These are phyloP conservation scores for Linaria vulgaris DNA, from an alignment of 257 asterid genomes.

Conservation along the genomic window DNA sequence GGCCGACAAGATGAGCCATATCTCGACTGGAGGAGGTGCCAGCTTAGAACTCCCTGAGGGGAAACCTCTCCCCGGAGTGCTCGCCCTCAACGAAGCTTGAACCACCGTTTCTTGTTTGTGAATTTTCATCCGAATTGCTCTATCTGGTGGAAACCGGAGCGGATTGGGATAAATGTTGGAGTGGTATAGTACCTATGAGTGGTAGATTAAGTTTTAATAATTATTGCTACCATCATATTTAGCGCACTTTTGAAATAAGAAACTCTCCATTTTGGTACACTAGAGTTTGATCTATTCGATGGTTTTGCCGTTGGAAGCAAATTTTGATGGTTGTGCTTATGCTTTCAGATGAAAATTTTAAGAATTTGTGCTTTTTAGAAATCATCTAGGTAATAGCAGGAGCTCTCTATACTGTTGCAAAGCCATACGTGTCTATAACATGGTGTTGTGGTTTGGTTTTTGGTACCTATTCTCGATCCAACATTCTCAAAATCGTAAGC, in stretches of 20 bases:
- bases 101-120: not conserved
- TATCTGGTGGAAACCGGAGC: slow-evolving; percentile 13
- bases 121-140: not conserved
- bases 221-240: slow-evolving; percentile 1
- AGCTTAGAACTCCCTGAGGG: slow-evolving; percentile 53
- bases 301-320: not conserved
- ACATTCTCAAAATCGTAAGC: too few relatives aligned
- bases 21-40: slow-evolving; percentile 56
- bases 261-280: not conserved
- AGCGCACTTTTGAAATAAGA: not conserved
- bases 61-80: slow-evolving; percentile 44
- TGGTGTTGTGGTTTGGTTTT: too few relatives aligned
- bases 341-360: too few relatives aligned
- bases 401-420: too few relatives aligned
- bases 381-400: too few relatives aligned
- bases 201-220: slow-evolving; percentile 21
- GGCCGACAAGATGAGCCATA: slow-evolving; percentile 45
- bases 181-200: slow-evolving; percentile 20
- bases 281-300: not conserved
- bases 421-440: too few relatives aligned
- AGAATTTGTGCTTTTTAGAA: too few relatives aligned
- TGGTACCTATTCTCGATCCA: too few relatives aligned
- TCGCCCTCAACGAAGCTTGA: slow-evolving; percentile 40
- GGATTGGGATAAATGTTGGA: not conserved
- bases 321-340: too few relatives aligned